These are phyloP conservation scores for Schizochytrium sp. DNA, from an alignment of 108 stramenopile genomes.

Conservation along the genomic window DNA sequence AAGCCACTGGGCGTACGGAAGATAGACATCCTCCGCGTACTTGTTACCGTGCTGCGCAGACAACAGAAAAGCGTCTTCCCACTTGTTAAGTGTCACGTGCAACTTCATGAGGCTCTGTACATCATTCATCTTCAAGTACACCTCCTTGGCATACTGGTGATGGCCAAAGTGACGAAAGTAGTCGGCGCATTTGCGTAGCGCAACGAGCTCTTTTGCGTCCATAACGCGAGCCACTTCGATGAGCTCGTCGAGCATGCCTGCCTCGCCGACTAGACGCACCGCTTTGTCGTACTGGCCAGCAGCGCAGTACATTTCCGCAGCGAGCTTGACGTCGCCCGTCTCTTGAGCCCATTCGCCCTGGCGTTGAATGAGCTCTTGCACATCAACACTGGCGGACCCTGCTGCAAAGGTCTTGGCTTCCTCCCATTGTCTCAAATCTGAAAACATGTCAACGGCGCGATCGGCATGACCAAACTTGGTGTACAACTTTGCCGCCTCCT, in stretches of 20 bases:
- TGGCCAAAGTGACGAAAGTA: conserved; percentile 25
- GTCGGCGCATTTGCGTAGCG: conserved; percentile 37
- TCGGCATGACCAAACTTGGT: conserved; percentile 29
- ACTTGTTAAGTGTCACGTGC: conserved; percentile 31
- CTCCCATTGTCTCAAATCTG: conserved; percentile 51
- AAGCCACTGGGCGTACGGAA: conserved; percentile 59
- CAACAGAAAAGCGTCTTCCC: conserved; percentile 50
- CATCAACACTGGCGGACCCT: conserved; percentile 28
- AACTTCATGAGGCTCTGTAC: conserved; percentile 22
- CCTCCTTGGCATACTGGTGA: conserved; percentile 39
- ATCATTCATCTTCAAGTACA: conserved; percentile 51
- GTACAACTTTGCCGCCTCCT: conserved; percentile 52
- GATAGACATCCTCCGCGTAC: conserved; percentile 25
- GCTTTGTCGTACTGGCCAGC: conserved; percentile 33
- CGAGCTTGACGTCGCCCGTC: conserved; percentile 38
- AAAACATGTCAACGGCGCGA: conserved; percentile 49
- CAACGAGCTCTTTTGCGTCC: conserved; percentile 23
- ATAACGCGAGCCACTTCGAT: conserved; percentile 30
- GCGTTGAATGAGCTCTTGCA: conserved; percentile 30
- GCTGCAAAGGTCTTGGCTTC: conserved; percentile 50
- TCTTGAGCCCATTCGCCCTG: conserved; percentile 55
- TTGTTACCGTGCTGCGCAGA: conserved; percentile 42
- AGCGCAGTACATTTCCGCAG: conserved; percentile 38
- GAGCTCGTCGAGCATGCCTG: conserved; percentile 33
- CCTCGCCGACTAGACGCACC: conserved; percentile 34